Evolutionary conservation across 2,329 filamentous ascomycete genomes (phyloP), one percentile per base, ranked within the genome.

Genomic region (Orbilia ellipsospora): DNA sequence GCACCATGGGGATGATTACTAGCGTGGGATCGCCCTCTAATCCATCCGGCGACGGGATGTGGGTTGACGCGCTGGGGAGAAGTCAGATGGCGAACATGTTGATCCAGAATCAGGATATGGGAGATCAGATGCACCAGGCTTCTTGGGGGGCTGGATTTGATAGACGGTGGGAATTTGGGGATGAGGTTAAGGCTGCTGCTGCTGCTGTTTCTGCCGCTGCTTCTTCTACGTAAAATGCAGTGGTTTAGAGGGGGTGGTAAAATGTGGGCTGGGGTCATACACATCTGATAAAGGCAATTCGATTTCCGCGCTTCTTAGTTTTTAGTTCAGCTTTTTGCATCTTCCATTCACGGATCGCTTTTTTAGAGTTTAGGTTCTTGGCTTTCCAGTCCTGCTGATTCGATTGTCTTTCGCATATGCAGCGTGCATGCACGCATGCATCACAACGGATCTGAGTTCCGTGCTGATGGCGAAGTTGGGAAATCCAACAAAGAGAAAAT

Each of bases 81-180:
- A 68, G 13, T 7, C 42, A 52, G 20, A 42, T 61, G 45, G 55
- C 55, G 4, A 40, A 68, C 28, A 42, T 52, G 45, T 45, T 68
- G 8, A 60, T 68, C 15, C 64, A 61, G 44, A 45, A 61, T 8
- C 26, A 68, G 31, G 10, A 45, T 13, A 26, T 26, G 6, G 56
- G 65, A 0, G 65, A 69, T 36, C 44, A 10, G 12, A 61, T 69
- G 56, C 65, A 69, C 50, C 45, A 57, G 10, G 57, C 52, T 20
- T 26, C 55, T n/a, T 68, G 64, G 64, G 42, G 55, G 15, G n/a
- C 23, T 8, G 63, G 63, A 3, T 67, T 59, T 26, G 64, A 68
- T 45, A 15, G 44, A 2, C 54, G 54, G 5, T 68, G 42, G 15
- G 42, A 23, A 2, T 68, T 68, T 42, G 55, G 64, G 5, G 55